These are phyloP conservation scores for Cryomyces minteri DNA, from an alignment of 495 filamentous ascomycete genomes.

Conservation along the genomic window DNA sequence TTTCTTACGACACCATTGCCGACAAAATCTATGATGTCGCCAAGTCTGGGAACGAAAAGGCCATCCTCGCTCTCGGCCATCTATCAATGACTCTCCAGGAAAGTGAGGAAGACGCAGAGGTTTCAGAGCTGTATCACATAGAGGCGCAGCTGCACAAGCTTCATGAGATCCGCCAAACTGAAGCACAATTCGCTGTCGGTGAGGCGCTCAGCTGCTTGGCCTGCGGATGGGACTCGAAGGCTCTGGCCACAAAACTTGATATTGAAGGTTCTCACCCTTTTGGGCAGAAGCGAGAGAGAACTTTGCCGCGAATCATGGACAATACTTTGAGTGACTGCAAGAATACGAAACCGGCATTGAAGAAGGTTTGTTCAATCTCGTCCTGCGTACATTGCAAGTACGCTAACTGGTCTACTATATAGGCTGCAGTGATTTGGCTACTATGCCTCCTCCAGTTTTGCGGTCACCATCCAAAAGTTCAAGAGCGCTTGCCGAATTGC, in stretches of 20 bases:
- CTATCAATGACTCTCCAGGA: slow-evolving; percentile 36
- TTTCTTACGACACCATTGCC: slow-evolving; percentile 27
- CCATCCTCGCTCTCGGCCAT: slow-evolving; percentile 58
- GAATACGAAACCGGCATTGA: slow-evolving; percentile 65
- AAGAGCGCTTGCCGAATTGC: slow-evolving; percentile 52
- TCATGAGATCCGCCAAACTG: slow-evolving; percentile 66
- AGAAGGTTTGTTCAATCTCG: slow-evolving; percentile 29
- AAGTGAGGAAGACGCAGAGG: slow-evolving; percentile 13
- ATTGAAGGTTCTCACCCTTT: slow-evolving; percentile 27
- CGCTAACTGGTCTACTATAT: neutral
- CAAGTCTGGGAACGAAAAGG: slow-evolving; percentile 63
- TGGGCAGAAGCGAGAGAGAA: slow-evolving; percentile 20
- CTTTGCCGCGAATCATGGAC: slow-evolving; percentile 38
- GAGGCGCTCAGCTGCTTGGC: slow-evolving; percentile 65
- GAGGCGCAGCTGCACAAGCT: slow-evolving; percentile 47
- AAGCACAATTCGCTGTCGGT: slow-evolving; percentile 75
- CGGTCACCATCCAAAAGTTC: slow-evolving; percentile 51
- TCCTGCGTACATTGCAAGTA: too few relatives aligned
- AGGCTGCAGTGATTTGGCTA: slow-evolving; percentile 77
- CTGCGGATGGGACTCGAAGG: slow-evolving; percentile 58
- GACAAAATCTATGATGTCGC: slow-evolving; percentile 43
- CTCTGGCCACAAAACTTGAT: slow-evolving; percentile 39
- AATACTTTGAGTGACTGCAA: slow-evolving; percentile 56
- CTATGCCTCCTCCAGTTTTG: slow-evolving; percentile 86
- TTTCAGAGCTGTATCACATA: slow-evolving; percentile 25